A percentile compares a stretch with the other conserved stretches of the same genome.
These are phyloP conservation scores for Botrytis sinoallii DNA, from an alignment of 2,329 filamentous ascomycete genomes.

Conservation along the genomic window DNA sequence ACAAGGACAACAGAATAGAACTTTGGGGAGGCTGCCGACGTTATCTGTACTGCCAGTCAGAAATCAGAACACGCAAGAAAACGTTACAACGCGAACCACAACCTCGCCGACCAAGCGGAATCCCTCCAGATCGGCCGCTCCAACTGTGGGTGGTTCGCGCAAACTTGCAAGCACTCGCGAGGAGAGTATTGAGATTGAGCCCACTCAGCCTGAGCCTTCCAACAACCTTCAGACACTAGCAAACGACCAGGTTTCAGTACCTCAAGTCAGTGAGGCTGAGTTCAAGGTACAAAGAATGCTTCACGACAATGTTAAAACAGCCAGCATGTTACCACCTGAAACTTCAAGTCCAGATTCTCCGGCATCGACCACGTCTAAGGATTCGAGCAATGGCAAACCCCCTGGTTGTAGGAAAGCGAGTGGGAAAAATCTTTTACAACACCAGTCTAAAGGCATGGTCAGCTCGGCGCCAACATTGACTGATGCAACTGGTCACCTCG, in stretches of 20 bases:
- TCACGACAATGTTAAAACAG: slow-evolving; percentile 14
- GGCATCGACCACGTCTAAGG: slow-evolving; percentile 16
- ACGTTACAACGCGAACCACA: neutral
- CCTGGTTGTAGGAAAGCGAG: slow-evolving; percentile 16
- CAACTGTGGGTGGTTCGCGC: neutral
- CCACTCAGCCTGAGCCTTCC: neutral
- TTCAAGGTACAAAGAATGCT: slow-evolving; percentile 17
- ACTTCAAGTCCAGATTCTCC: slow-evolving; percentile 15
- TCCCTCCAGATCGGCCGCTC: neutral
- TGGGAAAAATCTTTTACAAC: slow-evolving; percentile 23
- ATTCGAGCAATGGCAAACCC: slow-evolving; percentile 5
- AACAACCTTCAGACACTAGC: neutral
- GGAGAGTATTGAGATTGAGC: neutral
- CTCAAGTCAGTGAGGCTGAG: slow-evolving; percentile 2
- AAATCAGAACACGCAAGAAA: slow-evolving; percentile 12
- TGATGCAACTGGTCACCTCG: slow-evolving; percentile 30
- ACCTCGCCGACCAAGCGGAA: slow-evolving; percentile 13
- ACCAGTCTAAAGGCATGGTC: slow-evolving; percentile 28
- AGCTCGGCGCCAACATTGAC: slow-evolving; percentile 33
- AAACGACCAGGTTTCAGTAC: neutral
- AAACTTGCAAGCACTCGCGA: slow-evolving; percentile 19
- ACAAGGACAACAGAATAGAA: slow-evolving; percentile 1
- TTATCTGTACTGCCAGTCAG: neutral
- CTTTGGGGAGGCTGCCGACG: slow-evolving; percentile 1
- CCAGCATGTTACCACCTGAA: neutral